Percentiles rank a stretch among this genome's conserved stretches.
These are phyloP conservation scores for Amanita muscaria DNA, from an alignment of 768 basidiomycete genomes.

Conservation along the genomic window DNA sequence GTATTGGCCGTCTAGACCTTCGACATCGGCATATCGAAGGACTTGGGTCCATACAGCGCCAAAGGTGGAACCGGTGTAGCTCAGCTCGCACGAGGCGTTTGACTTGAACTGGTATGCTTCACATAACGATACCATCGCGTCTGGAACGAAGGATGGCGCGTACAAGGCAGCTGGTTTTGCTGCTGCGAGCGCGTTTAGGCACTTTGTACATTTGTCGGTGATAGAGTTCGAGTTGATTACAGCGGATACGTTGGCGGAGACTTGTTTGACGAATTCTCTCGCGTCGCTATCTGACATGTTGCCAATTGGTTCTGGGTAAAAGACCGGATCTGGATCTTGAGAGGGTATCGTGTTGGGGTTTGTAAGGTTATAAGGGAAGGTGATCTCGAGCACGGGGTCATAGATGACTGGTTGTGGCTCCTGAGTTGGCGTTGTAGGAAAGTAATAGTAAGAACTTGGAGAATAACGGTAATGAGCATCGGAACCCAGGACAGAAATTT, in stretches of 20 bases:
- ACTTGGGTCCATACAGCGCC: neutral
- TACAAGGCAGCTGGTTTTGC: neutral
- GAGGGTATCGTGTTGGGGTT: neutral
- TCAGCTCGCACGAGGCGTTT: neutral
- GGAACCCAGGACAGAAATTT: neutral
- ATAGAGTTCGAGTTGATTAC: neutral
- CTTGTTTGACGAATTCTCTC: neutral
- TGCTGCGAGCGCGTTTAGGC: neutral
- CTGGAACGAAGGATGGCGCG: neutral
- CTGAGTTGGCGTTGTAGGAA: neutral
- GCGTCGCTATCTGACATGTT: neutral
- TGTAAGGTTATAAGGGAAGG: neutral
- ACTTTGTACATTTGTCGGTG: neutral
- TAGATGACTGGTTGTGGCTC: conserved; percentile 1
- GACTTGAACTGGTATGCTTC: neutral
- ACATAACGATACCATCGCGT: neutral
- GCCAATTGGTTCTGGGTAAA: neutral
- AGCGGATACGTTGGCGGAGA: neutral
- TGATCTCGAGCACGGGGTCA: neutral
- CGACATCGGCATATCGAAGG: neutral
- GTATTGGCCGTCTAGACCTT: neutral
- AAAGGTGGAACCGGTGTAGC: neutral
- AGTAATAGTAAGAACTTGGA: neutral
- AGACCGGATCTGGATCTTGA: neutral
- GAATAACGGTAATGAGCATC: neutral